These are phyloP conservation scores for Umbilicaria muhlenbergii DNA, from an alignment of 495 filamentous ascomycete genomes.

Conservation along the genomic window DNA sequence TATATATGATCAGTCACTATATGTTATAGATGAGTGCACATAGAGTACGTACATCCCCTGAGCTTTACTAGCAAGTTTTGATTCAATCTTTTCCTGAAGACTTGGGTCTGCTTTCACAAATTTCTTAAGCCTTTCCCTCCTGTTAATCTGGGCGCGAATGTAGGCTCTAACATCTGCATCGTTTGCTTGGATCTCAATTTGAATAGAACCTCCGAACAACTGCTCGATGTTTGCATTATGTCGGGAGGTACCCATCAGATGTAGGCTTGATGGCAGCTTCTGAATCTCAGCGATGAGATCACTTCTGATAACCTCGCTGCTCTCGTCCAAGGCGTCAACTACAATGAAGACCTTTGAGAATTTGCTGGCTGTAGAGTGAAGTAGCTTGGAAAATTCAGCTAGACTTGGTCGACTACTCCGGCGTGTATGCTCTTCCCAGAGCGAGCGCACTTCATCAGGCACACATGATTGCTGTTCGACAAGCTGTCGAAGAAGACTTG, in stretches of 20 bases:
- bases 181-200: constrained; percentile 15
- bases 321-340: constrained; percentile 28
- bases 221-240: constrained; percentile 6
- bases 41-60: constrained; percentile 10
- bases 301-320: constrained; percentile 4
- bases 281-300: constrained; percentile 5
- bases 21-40: constrained; percentile 2
- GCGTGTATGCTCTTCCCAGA: constrained; percentile 11
- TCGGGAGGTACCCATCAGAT: constrained; percentile 17
- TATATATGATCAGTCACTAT: background rate
- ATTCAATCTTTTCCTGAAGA: background rate
- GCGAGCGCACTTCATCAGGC: constrained; percentile 11
- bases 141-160: constrained; percentile 4
- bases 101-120: background rate
- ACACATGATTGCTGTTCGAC: constrained; percentile 4
- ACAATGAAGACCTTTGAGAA: constrained; percentile 23
- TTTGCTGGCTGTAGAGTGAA: constrained; percentile 11
- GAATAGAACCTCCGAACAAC: constrained; percentile 1
- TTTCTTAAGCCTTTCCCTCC: background rate
- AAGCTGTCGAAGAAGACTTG: constrained; percentile 19
- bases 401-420: constrained; percentile 15
- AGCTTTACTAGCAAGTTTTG: constrained; percentile 3
- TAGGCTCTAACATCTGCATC: constrained; percentile 17
- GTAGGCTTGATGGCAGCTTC: constrained; percentile 1
- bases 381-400: constrained; percentile 16